Evolutionary conservation across 2,329 filamentous ascomycete species (phyloP), one percentile per base, ranked within the genome.

Genomic region (Raffaelea albimanens): DNA sequence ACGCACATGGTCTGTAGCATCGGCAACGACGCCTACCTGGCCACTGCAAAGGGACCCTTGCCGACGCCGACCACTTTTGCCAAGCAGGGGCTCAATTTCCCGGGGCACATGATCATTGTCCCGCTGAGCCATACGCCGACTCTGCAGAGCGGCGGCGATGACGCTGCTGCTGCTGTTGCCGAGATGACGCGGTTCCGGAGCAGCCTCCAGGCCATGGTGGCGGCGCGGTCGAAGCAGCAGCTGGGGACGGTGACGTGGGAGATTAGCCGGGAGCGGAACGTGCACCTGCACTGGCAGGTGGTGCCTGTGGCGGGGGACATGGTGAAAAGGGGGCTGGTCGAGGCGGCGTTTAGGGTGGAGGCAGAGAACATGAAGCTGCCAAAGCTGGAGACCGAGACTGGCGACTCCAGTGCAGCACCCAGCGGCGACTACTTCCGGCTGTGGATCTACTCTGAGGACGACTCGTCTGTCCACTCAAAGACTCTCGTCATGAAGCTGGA

Each of bases 241-340:
- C 78, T 96, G 1, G 93, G 91, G 16, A 78, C 82, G 2, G 85
- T 97, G 1, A 93, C 88, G 0, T 98, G 88, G 81, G 93, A 97
- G 66, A 90, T 98, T 57, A 91, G 83, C 60, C 83, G 89, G 44
- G 73, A 73, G 4, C 77, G 78, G 45, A 88, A 93, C 47, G 82
- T 97, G 48, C 93, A 98, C 61, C 75, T 83, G 1, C 91, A 97
- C 60, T 96, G 90, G 93, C 94, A 98, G 65, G 85, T 94, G 56
- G 69, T 97, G 25, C 88, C 93, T 1, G 71, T 94, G 1, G 78
- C 85, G 0, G 70, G 76, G 0, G 73, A 84, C 10, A 68, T 87
- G 40, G 76, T 95, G 44, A 69, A 67, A 19, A 80, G 80, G 42
- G 85, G 86, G 0, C 71, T 95, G 1, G 86, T 95, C 0, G 88